Percentiles rank a stretch among this genome's conserved stretches.
phyloP scores from a whole-genome alignment of 1,139 yeast genomes.

The Hansenula sp. region DNA sequence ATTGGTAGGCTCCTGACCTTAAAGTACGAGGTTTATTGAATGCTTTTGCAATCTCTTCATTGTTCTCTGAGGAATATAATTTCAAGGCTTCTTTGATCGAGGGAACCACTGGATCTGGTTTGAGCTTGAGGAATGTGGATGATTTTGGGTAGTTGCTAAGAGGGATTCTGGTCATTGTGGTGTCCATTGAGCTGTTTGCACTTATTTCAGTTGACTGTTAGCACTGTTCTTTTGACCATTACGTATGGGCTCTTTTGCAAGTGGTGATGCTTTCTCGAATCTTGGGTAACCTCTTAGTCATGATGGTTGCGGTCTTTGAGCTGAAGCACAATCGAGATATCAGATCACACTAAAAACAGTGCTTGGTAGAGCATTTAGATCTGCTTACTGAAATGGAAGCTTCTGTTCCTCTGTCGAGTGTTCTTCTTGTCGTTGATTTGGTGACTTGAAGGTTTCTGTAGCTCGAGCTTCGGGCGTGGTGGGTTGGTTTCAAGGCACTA shows the following conservation, averaged over 20 bases:
- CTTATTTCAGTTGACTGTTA: not conserved
- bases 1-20: constrained; percentile 65
- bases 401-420: too few species aligned
- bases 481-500: too few species aligned
- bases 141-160: constrained; percentile 34
- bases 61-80: constrained; percentile 22
- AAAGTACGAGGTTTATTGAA: constrained; percentile 60
- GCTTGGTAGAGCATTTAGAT: too few species aligned
- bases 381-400: too few species aligned
- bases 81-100: constrained; percentile 44
- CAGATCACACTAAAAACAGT: too few species aligned
- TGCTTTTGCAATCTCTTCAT: constrained; percentile 13
- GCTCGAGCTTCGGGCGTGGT: too few species aligned
- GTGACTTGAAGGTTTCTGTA: too few species aligned
- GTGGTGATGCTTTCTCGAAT: too few species aligned
- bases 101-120: constrained; percentile 61
- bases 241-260: not conserved
- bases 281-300: too few species aligned
- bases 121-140: constrained; percentile 47
- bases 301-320: too few species aligned
- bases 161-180: constrained; percentile 4
- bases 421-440: too few species aligned
- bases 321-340: too few species aligned
- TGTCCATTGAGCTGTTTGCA: not conserved
- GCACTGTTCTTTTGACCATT: not conserved